Evolutionary conservation across 331 rosid genomes (phyloP).

Genomic region (Malus hybrid): DNA sequence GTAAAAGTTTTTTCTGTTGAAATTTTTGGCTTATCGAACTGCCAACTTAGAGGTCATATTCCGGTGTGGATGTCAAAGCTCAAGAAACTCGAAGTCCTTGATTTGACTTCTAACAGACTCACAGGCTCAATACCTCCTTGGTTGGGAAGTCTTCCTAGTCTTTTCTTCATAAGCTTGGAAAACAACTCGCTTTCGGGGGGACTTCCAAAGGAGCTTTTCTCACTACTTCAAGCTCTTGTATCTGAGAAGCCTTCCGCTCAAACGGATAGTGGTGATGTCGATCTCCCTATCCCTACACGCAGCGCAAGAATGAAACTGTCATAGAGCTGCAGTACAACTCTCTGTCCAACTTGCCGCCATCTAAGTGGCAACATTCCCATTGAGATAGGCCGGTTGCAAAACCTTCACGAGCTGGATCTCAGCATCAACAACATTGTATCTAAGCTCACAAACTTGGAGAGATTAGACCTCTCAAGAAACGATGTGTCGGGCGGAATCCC

Average conservation of each 20-base stretch:
- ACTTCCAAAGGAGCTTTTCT: neutral
- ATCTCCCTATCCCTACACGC: neutral
- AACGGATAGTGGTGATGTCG: neutral
- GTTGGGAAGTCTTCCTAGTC: neutral
- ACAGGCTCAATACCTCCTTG: neutral
- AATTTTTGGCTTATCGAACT: neutral
- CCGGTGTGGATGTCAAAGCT: neutral
- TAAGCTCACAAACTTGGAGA: too few relatives aligned
- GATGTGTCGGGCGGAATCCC: too few relatives aligned
- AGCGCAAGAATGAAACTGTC: accelerated
- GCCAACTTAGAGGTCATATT: neutral
- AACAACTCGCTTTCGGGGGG: neutral
- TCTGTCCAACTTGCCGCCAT: too few relatives aligned
- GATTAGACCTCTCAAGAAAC: too few relatives aligned
- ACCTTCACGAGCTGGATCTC: too few relatives aligned
- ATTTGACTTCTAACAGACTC: neutral
- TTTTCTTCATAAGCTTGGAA: neutral
- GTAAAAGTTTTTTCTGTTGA: too few relatives aligned
- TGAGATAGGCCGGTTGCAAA: too few relatives aligned
- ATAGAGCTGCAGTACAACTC: too few relatives aligned
- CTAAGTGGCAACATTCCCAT: too few relatives aligned
- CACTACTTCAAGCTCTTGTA: neutral
- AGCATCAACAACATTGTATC: too few relatives aligned
- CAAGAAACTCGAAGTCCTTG: neutral
- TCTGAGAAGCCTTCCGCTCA: too few relatives aligned